Conservation (phyloP, 2,329 filamentous ascomycete genomes). For the Aureobasidium sp. region DNA sequence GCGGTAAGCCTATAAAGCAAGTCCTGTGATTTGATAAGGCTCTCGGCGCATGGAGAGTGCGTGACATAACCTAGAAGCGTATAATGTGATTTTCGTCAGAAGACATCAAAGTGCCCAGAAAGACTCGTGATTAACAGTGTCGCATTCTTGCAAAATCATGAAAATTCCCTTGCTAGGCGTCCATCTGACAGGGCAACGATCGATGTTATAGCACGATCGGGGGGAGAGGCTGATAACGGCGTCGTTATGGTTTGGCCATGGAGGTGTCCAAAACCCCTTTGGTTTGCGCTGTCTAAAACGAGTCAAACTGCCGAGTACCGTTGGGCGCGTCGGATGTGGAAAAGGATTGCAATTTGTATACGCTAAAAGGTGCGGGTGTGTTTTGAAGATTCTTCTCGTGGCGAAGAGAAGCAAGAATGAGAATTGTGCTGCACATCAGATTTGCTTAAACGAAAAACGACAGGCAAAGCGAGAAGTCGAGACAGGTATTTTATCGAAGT, state of each 20-base stretch:
- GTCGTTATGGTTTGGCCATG: not conserved
- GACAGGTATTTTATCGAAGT: not conserved
- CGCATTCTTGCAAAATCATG: not conserved
- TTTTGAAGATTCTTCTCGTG: not conserved
- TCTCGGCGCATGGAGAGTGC: not conserved
- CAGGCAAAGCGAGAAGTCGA: not conserved
- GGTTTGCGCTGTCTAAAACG: constrained; percentile 9
- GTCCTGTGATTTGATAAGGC: not conserved
- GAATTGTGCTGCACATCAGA: not conserved
- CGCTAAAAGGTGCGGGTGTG: not conserved
- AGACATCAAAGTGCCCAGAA: too few species aligned
- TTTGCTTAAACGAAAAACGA: not conserved
- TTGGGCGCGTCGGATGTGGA: constrained; percentile 3
- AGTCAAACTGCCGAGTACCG: constrained; percentile 11
- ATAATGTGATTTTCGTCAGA: not conserved
- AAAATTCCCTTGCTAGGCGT: not conserved
- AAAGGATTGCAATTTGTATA: constrained; percentile 9
- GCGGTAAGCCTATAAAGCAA: not conserved
- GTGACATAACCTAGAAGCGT: not conserved
- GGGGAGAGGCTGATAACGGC: constrained; percentile 2
- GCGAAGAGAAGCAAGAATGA: not conserved
- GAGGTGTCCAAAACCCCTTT: not conserved
- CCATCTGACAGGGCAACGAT: not conserved
- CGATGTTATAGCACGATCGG: constrained; percentile 1
- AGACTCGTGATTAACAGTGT: not conserved